Percentiles rank a stretch among this genome's conserved stretches.
Conservation (phyloP, 2,329 filamentous ascomycete genomes). For the Xylariaceae sp. region DNA sequence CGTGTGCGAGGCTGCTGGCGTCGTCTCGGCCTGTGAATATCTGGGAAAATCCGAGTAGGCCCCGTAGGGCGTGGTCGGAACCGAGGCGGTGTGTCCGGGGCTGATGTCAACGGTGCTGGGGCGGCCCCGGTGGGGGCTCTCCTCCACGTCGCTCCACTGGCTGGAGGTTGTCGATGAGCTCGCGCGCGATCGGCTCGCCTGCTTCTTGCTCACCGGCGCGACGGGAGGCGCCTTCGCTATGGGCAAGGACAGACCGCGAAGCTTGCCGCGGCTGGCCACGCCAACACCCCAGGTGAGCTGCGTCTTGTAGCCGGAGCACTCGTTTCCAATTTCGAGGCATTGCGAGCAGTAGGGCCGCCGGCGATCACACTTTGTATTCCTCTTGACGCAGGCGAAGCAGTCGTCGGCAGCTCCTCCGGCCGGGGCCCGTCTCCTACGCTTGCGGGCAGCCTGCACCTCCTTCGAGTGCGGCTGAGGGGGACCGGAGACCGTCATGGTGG, state of each 20-base stretch:
- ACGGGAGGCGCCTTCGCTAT: conserved; percentile 55
- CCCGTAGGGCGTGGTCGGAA: conserved; percentile 28
- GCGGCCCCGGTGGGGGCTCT: conserved; percentile 24
- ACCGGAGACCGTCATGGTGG: conserved; percentile 44
- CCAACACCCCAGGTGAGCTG: conserved; percentile 95
- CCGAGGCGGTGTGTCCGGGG: conserved; percentile 32
- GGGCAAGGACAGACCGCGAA: conserved; percentile 75
- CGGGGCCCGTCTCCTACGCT: conserved; percentile 81
- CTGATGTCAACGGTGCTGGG: conserved; percentile 32
- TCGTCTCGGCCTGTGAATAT: conserved; percentile 39
- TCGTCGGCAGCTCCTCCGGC: conserved; percentile 87
- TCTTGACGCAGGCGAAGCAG: conserved; percentile 87
- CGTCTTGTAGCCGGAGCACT: conserved; percentile 94
- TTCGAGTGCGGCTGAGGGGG: conserved; percentile 38
- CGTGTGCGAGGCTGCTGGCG: conserved; percentile 31
- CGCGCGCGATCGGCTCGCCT: conserved; percentile 36
- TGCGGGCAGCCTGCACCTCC: conserved; percentile 45
- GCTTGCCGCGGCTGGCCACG: conserved; percentile 89
- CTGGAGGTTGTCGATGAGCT: conserved; percentile 32
- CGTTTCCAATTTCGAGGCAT: conserved; percentile 83
- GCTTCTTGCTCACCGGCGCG: conserved; percentile 41
- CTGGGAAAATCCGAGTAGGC: conserved; percentile 43
- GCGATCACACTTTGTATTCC: conserved; percentile 79
- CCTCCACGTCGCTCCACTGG: conserved; percentile 33
- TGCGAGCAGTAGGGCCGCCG: conserved; percentile 90